Conservation (phyloP, 257 asterid species). For the Solanum pimpinellifolium region DNA sequence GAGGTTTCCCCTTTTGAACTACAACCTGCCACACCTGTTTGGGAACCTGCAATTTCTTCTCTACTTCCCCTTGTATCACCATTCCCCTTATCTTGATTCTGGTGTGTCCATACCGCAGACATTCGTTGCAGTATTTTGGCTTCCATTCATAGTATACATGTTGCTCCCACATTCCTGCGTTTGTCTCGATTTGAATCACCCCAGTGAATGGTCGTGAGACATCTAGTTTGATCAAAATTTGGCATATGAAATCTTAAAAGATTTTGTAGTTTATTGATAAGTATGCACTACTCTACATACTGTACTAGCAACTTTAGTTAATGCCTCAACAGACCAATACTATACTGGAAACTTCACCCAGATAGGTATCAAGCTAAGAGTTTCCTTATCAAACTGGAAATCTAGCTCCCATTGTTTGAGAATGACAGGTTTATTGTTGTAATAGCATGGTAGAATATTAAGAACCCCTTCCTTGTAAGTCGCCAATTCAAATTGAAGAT, state of each 20-base stretch:
- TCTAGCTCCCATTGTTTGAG: not conserved
- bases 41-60: no score
- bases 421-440: not conserved
- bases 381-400: not conserved
- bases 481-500: not conserved
- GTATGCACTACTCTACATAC: no score
- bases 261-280: no score
- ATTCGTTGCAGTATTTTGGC: not conserved
- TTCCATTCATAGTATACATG: not conserved
- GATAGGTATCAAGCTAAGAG: fast-evolving
- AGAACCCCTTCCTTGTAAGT: not conserved
- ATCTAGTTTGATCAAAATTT: no score
- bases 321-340: no score
- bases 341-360: not conserved
- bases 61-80: not conserved
- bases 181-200: no score
- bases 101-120: not conserved
- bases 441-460: not conserved
- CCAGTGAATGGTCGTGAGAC: no score
- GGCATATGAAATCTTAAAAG: no score
- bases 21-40: no score
- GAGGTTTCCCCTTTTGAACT: no score
- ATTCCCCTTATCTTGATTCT: not conserved
- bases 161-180: not conserved
- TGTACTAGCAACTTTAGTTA: no score